Conservation (phyloP, 208 protist species). For the Trypanosoma congolense region DNA sequence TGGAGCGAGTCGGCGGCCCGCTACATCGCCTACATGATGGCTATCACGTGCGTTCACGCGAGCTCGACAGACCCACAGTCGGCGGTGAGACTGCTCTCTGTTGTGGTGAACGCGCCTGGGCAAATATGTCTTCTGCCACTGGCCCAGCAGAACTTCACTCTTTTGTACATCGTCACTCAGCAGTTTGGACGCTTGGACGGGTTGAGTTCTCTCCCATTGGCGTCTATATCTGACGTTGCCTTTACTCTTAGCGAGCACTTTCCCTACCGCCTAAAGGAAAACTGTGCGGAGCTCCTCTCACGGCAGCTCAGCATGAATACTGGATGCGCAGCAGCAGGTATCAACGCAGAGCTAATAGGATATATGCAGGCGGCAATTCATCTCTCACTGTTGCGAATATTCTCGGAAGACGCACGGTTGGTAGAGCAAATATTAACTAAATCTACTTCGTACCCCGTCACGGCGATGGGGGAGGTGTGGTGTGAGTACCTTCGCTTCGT, state of each 20-base stretch:
- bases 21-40: conserved; percentile 61
- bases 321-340: conserved; percentile 23
- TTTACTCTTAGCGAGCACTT: conserved; percentile 32
- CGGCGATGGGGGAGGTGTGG: conserved; percentile 38
- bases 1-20: conserved; percentile 40
- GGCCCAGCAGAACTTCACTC: conserved; percentile 58
- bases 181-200: conserved; percentile 29
- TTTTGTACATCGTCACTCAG: conserved; percentile 46
- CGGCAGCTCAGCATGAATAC: conserved; percentile 31
- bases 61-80: conserved; percentile 19
- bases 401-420: conserved; percentile 29
- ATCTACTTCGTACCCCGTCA: conserved; percentile 24
- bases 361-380: conserved; percentile 37
- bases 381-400: conserved; percentile 52
- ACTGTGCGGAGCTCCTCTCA: conserved; percentile 30
- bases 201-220: conserved; percentile 42
- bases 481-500: conserved; percentile 36
- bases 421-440: conserved; percentile 56
- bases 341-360: conserved; percentile 28
- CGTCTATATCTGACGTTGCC: conserved; percentile 53
- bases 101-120: conserved; percentile 19
- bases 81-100: conserved; percentile 20
- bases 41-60: conserved; percentile 33
- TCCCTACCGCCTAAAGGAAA: conserved; percentile 23
- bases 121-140: conserved; percentile 46